Evolutionary conservation across 805 yeast genomes (phyloP).

Genomic region (Aciculoconidium aculeatum): DNA sequence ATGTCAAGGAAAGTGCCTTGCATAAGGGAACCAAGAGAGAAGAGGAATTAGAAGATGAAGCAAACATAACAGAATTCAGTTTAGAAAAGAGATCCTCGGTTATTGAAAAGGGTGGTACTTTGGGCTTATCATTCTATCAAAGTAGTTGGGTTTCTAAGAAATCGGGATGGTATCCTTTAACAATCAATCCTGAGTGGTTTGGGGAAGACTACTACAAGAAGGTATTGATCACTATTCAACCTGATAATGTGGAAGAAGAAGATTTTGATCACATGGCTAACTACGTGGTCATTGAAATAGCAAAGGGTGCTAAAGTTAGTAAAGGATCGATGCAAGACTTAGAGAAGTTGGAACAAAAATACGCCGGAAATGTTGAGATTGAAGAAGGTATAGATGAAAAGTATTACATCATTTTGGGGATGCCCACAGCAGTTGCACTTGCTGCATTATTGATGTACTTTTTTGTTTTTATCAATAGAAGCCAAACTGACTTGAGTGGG

Average conservation of each 20-base stretch:
- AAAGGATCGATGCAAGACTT: constrained; percentile 43
- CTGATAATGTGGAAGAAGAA: constrained; percentile 57
- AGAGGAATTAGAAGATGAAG: constrained; percentile 1
- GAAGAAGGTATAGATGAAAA: constrained; percentile 49
- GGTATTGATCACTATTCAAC: constrained; percentile 68
- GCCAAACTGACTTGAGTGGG: constrained; percentile 35
- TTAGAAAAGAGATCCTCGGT: constrained; percentile 22
- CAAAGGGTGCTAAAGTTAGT: constrained; percentile 49
- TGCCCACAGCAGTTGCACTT: constrained; percentile 61
- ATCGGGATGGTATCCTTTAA: constrained; percentile 61
- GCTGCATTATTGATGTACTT: constrained; percentile 60
- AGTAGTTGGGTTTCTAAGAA: constrained; percentile 65
- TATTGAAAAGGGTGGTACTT: constrained; percentile 33
- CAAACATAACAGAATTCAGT: not conserved
- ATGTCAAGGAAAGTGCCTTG: constrained; percentile 48
- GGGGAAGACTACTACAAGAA: constrained; percentile 42
- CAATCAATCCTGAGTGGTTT: constrained; percentile 61
- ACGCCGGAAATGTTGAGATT: constrained; percentile 28
- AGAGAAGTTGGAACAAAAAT: constrained; percentile 29
- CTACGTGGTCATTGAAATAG: constrained; percentile 39
- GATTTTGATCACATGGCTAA: constrained; percentile 51
- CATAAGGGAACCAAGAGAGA: constrained; percentile 53
- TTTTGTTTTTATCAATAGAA: constrained; percentile 50
- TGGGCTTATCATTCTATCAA: constrained; percentile 47
- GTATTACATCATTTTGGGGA: constrained; percentile 58